Conservation (phyloP, 2,329 filamentous ascomycete species). For the Monosporascus sp. region DNA sequence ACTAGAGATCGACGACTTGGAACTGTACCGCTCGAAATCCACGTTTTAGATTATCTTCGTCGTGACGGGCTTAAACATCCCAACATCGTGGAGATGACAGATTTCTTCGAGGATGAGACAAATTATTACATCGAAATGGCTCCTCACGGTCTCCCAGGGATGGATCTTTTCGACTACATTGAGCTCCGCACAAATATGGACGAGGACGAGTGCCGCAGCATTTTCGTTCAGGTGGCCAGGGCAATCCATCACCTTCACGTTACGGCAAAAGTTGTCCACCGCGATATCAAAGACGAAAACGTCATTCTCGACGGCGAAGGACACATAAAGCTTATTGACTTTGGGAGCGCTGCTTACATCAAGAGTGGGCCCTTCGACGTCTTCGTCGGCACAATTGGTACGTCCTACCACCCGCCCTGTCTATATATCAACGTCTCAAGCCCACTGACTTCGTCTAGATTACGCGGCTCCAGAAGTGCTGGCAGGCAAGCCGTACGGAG, state of each 20-base stretch:
- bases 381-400: constrained; percentile 97
- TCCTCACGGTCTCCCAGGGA: constrained; percentile 88
- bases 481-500: constrained; percentile 83
- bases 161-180: constrained; percentile 99
- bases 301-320: constrained; percentile 93
- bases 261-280: constrained; percentile 86
- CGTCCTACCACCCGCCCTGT: constrained; percentile 26
- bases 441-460: constrained; percentile 48
- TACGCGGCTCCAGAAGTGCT: constrained; percentile 98
- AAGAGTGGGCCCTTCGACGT: constrained; percentile 98
- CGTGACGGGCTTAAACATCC: constrained; percentile 62
- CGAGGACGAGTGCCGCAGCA: constrained; percentile 86
- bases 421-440: constrained; percentile 1
- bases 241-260: constrained; percentile 89
- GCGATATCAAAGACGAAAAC: constrained; percentile 99
- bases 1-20: constrained; percentile 87
- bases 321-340: constrained; percentile 94
- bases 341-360: constrained; percentile 96
- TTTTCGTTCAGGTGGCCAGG: constrained; percentile 87
- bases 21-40: constrained; percentile 93
- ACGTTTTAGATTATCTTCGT: constrained; percentile 89
- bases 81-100: constrained; percentile 68
- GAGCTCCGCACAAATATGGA: constrained; percentile 96
- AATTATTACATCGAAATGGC: constrained; percentile 99
- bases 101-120: constrained; percentile 71